Percentiles rank a stretch among this genome's conserved stretches.
Evolutionary conservation across 768 basidiomycete species (phyloP).

Genomic region (Leccinellum luteum): DNA sequence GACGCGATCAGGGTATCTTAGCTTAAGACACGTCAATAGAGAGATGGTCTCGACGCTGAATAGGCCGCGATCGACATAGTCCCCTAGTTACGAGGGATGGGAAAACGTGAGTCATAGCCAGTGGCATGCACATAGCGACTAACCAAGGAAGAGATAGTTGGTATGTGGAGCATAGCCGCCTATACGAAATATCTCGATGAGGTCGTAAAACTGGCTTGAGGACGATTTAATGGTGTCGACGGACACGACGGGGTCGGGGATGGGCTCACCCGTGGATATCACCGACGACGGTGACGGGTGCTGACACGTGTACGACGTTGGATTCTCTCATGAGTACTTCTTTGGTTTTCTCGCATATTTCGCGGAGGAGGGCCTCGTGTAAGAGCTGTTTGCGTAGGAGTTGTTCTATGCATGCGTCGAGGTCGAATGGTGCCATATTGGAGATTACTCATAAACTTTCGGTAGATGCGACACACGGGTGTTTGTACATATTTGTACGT

Average conservation of each 20-base stretch:
- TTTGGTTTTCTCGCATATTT: slow-evolving; percentile 99
- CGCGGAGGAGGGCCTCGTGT: slow-evolving; percentile 89
- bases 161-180: slow-evolving; percentile 95
- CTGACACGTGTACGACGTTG: slow-evolving; percentile 95
- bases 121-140: slow-evolving; percentile 25
- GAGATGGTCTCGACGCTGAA: slow-evolving; percentile 99
- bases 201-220: slow-evolving; percentile 96
- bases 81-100: slow-evolving; percentile 51
- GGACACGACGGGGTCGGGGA: slow-evolving; percentile 4
- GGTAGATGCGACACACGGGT: slow-evolving; percentile 7
- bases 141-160: slow-evolving; percentile 97
- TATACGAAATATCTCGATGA: slow-evolving; percentile 98
- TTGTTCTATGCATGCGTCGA: slow-evolving; percentile 94
- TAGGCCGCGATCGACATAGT: slow-evolving; percentile 97
- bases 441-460: background rate
- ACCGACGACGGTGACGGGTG: slow-evolving; percentile 97
- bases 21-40: slow-evolving; percentile 91
- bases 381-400: slow-evolving; percentile 89
- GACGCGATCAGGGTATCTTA: slow-evolving; percentile 94
- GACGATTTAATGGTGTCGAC: slow-evolving; percentile 35
- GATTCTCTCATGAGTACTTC: slow-evolving; percentile 99
- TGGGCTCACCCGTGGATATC: slow-evolving; percentile 94
- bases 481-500: slow-evolving; percentile 20
- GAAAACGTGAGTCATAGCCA: slow-evolving; percentile 6
- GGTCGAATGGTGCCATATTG: slow-evolving; percentile 69